Evolutionary conservation across 768 basidiomycete species (phyloP), one percentile per base, ranked within the genome.

Genomic region (Ephemerocybe angulata): DNA sequence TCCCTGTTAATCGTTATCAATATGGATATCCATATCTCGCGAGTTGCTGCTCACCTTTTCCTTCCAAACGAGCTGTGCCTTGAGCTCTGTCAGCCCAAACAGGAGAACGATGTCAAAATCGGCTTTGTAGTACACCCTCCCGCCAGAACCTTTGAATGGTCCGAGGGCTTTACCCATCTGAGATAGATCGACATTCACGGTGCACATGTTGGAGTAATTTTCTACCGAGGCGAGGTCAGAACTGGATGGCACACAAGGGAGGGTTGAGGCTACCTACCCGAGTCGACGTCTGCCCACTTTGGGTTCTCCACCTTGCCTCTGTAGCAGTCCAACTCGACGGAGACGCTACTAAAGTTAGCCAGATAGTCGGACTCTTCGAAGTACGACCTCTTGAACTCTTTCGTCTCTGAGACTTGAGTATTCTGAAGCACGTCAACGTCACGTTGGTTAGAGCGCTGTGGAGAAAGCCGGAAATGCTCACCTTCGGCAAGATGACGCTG

Each of bases 171-270:
- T 54, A 21, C 58, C 48, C 50, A 61, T 28, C 17, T 56, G 50
- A 7, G 62, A 57, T 4, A 58, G 60, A 35, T 64, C 59, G n/a
- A 63, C 65, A 40, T 59, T 56, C 24, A 66, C 50, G 19, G 46
- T 53, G 51, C 65, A 66, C 2, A 66, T 53, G 1, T 57, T 61
- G 19, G 65, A 64, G 54, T 64, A 66, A 46, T 60, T 63, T 1
- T 53, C 65, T 66, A 19, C 4, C 41, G 28, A 37, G 27, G 33
- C 15, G n/a, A 19, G 33, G 33, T 35, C 41, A 17, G 28, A 17
- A 38, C 13, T 12, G 53, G 28, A 40, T 22, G 5, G 42, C 24
- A 27, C 17, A 53, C 21, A 10, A 17, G 42, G 8, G 31, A 51
- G 19, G 21, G 24, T 12, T 5, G 17, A 2, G 28, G 29, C 13